Evolutionary conservation across 495 filamentous ascomycete genomes (phyloP), one percentile per base, ranked within the genome.

Genomic region (Platismatia glauca): DNA sequence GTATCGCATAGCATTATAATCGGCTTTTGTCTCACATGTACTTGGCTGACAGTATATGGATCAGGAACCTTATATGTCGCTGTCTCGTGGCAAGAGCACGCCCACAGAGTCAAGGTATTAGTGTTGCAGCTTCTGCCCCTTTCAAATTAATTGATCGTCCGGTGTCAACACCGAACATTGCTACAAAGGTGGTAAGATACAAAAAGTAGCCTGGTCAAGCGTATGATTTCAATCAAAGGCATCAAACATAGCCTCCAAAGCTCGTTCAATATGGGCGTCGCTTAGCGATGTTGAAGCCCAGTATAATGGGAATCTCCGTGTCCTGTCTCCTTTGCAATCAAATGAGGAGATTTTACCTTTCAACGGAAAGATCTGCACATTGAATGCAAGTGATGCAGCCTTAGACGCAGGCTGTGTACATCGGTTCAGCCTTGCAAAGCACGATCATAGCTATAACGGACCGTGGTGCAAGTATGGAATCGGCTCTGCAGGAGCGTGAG

Each of bases 21-120:
- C 48, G 15, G 29, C 33, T n/a, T 41, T 9, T 56, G 35, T 27
- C 13, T 22, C 39, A 15, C 43, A 20, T 11, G 24, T 29, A n/a
- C 6, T 50, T 41, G 37, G 41, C 57, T 58, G 24, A 53, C 57
- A 18, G 39, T 20, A 27, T 27, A 57, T 27, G 18, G 16, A 29
- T 39, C 41, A 55, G 68, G 85, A 84, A 83, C 84, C 44, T 82
- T 85, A 5, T 69, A 86, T 87, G 82, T 85, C 82, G 7, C 72
- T 72, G n/a, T 79, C 82, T 1, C 77, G 72, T 50, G 82, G 84
- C 8, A 73, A 76, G 6, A 74, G 76, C 20, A 86, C 84, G 5
- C 82, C 84, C 7, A 75, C 72, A 27, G 68, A 63, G 22, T 79
- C 78, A 46, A 78, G 75, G 61, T 73, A 68, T 37, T 64, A 61